phyloP scores from a whole-genome alignment of 305 asterid species.

The Caryopteris hybrid region DNA sequence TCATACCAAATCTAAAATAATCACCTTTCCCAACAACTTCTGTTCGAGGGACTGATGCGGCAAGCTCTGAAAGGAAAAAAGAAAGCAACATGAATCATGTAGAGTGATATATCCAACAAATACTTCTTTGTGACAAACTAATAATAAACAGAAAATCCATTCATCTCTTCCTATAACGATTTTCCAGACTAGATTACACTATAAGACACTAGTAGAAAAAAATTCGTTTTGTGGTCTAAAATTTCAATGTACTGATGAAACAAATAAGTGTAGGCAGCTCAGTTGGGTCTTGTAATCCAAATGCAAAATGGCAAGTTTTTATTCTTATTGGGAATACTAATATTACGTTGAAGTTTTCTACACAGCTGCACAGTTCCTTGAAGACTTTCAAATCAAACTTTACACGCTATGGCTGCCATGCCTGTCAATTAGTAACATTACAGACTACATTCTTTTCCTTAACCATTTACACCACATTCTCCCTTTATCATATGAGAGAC shows the following conservation, averaged over 20 bases:
- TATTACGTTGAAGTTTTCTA: background rate
- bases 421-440: background rate
- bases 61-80: constrained; percentile 47
- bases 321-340: background rate
- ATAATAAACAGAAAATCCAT: background rate
- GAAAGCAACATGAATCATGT: constrained; percentile 8
- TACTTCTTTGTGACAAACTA: constrained; percentile 7
- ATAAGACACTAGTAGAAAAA: background rate
- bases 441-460: background rate
- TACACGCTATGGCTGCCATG: background rate
- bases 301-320: background rate
- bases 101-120: background rate
- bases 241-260: background rate
- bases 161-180: background rate
- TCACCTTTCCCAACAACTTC: constrained; percentile 90
- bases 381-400: background rate
- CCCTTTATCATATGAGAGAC: background rate
- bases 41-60: constrained; percentile 82
- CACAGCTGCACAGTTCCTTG: background rate
- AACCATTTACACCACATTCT: background rate
- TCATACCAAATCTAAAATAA: constrained; percentile 90
- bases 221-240: background rate
- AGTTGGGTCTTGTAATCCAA: background rate
- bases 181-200: background rate
- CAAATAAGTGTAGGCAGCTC: background rate